A percentile compares a stretch with the other conserved stretches of the same genome.
These are phyloP conservation scores for Triadica sebifera DNA, from an alignment of 345 rosid species.

Conservation along the genomic window DNA sequence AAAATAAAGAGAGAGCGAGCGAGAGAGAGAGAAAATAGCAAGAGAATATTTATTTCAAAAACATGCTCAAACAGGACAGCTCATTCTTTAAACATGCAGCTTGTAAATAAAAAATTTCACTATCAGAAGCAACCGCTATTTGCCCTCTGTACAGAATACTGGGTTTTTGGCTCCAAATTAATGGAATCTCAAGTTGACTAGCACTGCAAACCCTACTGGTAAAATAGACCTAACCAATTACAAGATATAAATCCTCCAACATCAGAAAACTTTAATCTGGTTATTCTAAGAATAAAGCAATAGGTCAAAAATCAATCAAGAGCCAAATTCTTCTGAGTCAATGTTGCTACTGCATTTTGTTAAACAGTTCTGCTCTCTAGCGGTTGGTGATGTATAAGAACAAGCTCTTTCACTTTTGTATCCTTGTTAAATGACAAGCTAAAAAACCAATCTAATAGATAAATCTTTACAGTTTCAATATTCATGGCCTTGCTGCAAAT, in stretches of 20 bases:
- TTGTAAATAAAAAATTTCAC: not conserved
- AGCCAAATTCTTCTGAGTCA: not conserved
- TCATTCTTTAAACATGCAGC: not conserved
- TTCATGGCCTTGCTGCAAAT: not conserved
- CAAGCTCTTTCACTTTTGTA: not conserved
- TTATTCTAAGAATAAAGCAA: not conserved
- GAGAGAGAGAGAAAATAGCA: no score
- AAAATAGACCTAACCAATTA: not conserved
- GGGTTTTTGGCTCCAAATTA: not conserved
- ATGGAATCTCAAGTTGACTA: not conserved
- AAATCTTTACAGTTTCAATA: not conserved
- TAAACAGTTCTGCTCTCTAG: not conserved
- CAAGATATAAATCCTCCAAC: not conserved
- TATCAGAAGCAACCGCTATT: not conserved
- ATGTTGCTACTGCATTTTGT: not conserved
- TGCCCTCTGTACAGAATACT: not conserved
- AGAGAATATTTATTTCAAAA: no score
- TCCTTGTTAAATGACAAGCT: not conserved
- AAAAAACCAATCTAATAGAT: not conserved
- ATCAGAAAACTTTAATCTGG: not conserved
- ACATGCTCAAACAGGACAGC: not conserved
- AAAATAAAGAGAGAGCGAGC: no score
- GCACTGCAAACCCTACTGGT: not conserved
- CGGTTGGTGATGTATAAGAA: not conserved
- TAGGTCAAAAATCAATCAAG: not conserved